phyloP scores from a whole-genome alignment of 768 basidiomycete species.

The Podaxis mareebaensis region DNA sequence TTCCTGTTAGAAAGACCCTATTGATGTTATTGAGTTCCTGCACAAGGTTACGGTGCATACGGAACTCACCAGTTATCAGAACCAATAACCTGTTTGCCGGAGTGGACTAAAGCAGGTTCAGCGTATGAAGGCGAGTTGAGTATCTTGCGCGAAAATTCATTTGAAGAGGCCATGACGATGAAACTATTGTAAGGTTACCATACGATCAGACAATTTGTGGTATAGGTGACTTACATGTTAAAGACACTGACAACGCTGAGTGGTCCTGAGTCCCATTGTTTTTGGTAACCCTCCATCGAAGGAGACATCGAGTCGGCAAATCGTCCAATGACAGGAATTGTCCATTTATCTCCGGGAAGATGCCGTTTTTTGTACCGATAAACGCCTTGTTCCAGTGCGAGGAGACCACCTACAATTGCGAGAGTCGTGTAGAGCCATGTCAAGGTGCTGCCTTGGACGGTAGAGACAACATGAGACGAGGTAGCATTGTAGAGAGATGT shows the following conservation, averaged over 20 bases:
- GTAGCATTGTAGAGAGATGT: conserved; percentile 48
- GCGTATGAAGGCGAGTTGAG: conserved; percentile 91
- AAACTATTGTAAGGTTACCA: conserved; percentile 55
- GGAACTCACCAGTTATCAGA: conserved; percentile 79
- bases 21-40: conserved; percentile 5
- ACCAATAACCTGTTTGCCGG: conserved; percentile 83
- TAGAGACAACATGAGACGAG: conserved; percentile 44
- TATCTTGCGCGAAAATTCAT: conserved; percentile 92
- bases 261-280: conserved; percentile 88
- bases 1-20: conserved; percentile 98
- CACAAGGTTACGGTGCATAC: neutral
- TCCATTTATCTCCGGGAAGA: conserved; percentile 88
- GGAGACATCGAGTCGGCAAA: conserved; percentile 92
- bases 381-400: conserved; percentile 83
- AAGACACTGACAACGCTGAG: conserved; percentile 93
- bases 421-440: conserved; percentile 71
- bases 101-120: conserved; percentile 92
- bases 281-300: conserved; percentile 88
- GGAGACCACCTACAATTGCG: conserved; percentile 69
- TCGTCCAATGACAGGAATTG: conserved; percentile 96
- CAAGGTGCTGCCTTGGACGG: conserved; percentile 32
- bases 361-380: conserved; percentile 89
- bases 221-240: conserved; percentile 74
- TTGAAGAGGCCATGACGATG: conserved; percentile 97
- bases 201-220: neutral